Conservation (phyloP, 305 asterid species). For the Fraxinus latifolia region DNA sequence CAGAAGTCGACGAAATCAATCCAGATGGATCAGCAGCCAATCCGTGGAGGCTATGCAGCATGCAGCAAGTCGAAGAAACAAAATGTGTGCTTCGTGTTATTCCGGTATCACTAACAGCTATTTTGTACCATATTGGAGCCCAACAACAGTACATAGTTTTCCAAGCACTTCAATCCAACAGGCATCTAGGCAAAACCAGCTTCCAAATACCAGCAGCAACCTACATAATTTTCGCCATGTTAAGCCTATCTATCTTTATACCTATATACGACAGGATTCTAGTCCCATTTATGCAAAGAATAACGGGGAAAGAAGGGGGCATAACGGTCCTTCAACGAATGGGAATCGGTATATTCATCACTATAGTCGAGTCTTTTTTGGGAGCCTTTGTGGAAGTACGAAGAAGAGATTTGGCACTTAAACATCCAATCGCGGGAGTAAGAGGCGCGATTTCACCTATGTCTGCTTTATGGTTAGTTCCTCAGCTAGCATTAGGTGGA, state of each 20-base stretch:
- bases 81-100: constrained; percentile 42
- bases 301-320: constrained; percentile 34
- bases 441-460: constrained; percentile 37
- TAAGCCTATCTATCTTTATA: constrained; percentile 43
- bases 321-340: constrained; percentile 52
- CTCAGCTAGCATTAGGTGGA: constrained; percentile 48
- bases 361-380: constrained; percentile 34
- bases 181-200: constrained; percentile 35
- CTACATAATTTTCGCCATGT: constrained; percentile 47
- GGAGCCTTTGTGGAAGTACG: constrained; percentile 42
- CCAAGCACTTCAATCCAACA: constrained; percentile 56
- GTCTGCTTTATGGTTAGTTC: constrained; percentile 51
- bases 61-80: constrained; percentile 46
- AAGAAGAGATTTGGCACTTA: constrained; percentile 32
- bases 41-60: constrained; percentile 45
- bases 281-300: constrained; percentile 30
- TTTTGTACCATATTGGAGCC: constrained; percentile 38
- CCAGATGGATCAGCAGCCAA: constrained; percentile 37
- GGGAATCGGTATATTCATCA: constrained; percentile 47
- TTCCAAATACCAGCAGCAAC: constrained; percentile 57
- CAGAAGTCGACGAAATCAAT: constrained; percentile 27
- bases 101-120: constrained; percentile 39
- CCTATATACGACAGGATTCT: constrained; percentile 45
- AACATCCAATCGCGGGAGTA: background rate
- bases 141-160: constrained; percentile 44